These are phyloP conservation scores for Leccinum pachyderme DNA, from an alignment of 1,284 basidiomycete genomes.

Conservation along the genomic window DNA sequence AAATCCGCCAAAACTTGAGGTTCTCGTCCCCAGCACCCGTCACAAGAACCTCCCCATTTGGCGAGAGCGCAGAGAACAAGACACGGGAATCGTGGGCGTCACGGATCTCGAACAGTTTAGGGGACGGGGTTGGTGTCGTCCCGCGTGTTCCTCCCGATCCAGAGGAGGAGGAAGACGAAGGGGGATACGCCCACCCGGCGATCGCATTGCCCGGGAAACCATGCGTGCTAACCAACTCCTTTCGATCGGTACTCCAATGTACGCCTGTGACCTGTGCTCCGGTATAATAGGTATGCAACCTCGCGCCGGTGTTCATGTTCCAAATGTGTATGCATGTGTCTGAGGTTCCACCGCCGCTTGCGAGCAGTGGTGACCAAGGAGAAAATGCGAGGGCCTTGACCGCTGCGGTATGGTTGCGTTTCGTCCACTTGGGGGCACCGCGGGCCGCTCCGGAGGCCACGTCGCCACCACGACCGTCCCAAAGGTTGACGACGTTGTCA, in stretches of 20 bases:
- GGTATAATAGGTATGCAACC: slow-evolving; percentile 80
- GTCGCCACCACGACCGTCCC: slow-evolving; percentile 82
- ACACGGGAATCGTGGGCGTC: slow-evolving; percentile 92
- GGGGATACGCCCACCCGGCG: slow-evolving; percentile 67
- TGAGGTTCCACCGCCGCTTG: slow-evolving; percentile 92
- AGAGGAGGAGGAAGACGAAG: slow-evolving; percentile 43
- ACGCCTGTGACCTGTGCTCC: slow-evolving; percentile 92
- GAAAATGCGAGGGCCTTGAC: slow-evolving; percentile 98
- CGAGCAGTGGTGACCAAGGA: slow-evolving; percentile 91
- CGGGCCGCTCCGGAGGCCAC: slow-evolving; percentile 53
- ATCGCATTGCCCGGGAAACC: slow-evolving; percentile 83
- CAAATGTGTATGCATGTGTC: slow-evolving; percentile 95
- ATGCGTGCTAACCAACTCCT: slow-evolving; percentile 92
- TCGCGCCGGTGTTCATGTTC: slow-evolving; percentile 88
- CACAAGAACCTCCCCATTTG: slow-evolving; percentile 85
- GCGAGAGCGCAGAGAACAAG: slow-evolving; percentile 80
- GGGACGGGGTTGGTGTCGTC: slow-evolving; percentile 17
- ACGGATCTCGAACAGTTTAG: slow-evolving; percentile 75
- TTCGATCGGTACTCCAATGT: slow-evolving; percentile 85
- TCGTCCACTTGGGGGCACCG: slow-evolving; percentile 83
- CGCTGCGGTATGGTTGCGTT: slow-evolving; percentile 91
- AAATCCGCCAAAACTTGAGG: slow-evolving; percentile 88
- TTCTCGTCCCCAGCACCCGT: slow-evolving; percentile 94
- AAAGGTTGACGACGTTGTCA: slow-evolving; percentile 96
- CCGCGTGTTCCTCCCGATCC: slow-evolving; percentile 14